phyloP scores from a whole-genome alignment of 805 yeast genomes.

The Naumovozyma baii region DNA sequence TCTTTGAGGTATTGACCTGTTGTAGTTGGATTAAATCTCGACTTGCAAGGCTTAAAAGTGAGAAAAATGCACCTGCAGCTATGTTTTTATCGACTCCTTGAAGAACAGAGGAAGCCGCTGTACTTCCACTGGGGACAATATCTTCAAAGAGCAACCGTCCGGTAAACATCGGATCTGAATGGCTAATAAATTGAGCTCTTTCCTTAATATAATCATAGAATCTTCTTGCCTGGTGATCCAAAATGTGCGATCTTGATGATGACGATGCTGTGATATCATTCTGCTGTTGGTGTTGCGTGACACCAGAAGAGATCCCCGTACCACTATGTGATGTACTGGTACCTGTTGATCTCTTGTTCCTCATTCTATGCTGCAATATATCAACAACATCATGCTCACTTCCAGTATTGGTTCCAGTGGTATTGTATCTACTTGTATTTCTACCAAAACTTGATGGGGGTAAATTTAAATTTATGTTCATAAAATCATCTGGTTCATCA shows the following conservation, averaged over 20 bases:
- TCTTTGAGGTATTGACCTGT: not conserved
- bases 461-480: constrained; percentile 19
- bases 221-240: constrained; percentile 22
- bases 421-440: constrained; percentile 12
- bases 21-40: constrained; percentile 11
- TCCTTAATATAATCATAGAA: constrained; percentile 24
- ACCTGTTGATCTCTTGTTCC: not conserved
- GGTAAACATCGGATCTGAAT: constrained; percentile 11
- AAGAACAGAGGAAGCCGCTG: constrained; percentile 1
- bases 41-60: constrained; percentile 23
- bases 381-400: constrained; percentile 17
- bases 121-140: constrained; percentile 21
- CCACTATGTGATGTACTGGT: not conserved
- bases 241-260: not conserved
- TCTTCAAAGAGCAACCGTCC: constrained; percentile 21
- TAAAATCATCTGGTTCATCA: constrained; percentile 5
- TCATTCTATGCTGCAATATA: constrained; percentile 12
- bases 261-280: too few species aligned
- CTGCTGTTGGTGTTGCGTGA: too few species aligned
- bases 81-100: constrained; percentile 12
- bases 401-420: constrained; percentile 4
- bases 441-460: constrained; percentile 29
- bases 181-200: constrained; percentile 14
- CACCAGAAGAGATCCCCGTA: not conserved
- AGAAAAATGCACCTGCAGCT: constrained; percentile 27